Conservation (phyloP, 2,329 filamentous ascomycete genomes). For the Coccinonectria pachysandricola region DNA sequence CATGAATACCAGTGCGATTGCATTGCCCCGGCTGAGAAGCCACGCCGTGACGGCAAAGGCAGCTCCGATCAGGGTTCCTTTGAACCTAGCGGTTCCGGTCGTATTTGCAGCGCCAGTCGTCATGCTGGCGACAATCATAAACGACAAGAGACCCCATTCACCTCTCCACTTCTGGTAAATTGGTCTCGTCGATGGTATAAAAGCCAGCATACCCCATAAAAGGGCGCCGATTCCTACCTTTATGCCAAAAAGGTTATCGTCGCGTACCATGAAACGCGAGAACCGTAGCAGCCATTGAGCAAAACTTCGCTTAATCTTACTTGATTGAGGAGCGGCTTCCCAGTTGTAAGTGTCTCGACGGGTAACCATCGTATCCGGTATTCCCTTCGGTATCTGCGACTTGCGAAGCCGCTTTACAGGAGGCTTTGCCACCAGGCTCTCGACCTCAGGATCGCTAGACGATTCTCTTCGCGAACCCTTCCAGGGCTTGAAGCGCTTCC, state of each 20-base stretch:
- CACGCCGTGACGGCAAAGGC: conserved; percentile 66
- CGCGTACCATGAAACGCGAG: conserved; percentile 39
- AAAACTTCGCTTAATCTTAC: conserved; percentile 30
- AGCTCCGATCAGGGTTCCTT: conserved; percentile 77
- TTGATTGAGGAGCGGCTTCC: conserved; percentile 42
- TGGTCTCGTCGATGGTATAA: conserved; percentile 66
- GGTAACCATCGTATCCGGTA: conserved; percentile 41
- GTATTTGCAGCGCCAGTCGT: conserved; percentile 94
- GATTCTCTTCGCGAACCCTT: conserved; percentile 4
- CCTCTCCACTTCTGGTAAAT: conserved; percentile 83
- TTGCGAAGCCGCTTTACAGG: conserved; percentile 38
- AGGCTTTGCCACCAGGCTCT: conserved; percentile 29
- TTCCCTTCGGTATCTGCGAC: conserved; percentile 45
- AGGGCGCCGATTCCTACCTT: conserved; percentile 90
- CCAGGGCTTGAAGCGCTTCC: conserved; percentile 33
- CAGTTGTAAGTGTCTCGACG: conserved; percentile 45
- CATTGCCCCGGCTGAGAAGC: conserved; percentile 65
- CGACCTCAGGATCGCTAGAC: conserved; percentile 32
- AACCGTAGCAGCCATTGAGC: conserved; percentile 37
- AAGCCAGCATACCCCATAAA: conserved; percentile 81
- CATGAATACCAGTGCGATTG: conserved; percentile 64
- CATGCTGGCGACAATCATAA: conserved; percentile 98
- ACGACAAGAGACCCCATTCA: conserved; percentile 92
- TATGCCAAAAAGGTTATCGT: conserved; percentile 65
- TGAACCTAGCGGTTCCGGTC: conserved; percentile 75